phyloP scores from a whole-genome alignment of 257 asterid genomes.

The Capsicum chinense region DNA sequence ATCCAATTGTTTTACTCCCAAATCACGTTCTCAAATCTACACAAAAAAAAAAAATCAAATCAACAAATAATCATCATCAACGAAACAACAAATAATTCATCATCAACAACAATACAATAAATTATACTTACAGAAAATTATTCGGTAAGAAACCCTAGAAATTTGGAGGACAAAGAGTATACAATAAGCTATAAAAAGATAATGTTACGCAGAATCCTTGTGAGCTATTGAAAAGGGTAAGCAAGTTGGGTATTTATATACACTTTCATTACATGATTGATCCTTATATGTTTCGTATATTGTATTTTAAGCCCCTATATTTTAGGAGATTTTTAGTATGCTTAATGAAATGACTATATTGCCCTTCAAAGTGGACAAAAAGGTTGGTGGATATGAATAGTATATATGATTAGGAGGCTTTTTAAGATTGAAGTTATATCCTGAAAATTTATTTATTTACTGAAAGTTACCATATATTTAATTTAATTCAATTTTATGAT shows the following conservation, averaged over 20 bases:
- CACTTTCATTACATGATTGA: not conserved
- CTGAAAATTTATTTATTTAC: not conserved
- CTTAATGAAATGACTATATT: not conserved
- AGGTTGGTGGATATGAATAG: not conserved
- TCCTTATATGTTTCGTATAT: not conserved
- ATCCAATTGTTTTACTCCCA: too few species aligned
- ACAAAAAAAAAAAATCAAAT: not conserved
- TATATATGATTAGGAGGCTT: not conserved
- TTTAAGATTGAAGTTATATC: not conserved
- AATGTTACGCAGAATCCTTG: not conserved
- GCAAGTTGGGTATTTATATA: slow-evolving; percentile 19
- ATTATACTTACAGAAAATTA: slow-evolving; percentile 1
- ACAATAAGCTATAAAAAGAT: not conserved
- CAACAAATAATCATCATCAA: not conserved
- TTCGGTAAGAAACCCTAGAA: slow-evolving; percentile 25
- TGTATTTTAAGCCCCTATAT: not conserved
- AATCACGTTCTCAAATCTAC: too few species aligned
- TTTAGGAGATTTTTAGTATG: not conserved
- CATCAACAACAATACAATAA: not conserved
- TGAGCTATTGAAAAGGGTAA: not conserved
- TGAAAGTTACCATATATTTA: not conserved
- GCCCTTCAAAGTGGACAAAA: not conserved
- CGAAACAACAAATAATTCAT: not conserved
- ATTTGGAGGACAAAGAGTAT: not conserved
- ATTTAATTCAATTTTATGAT: not conserved